phyloP scores from a whole-genome alignment of 768 basidiomycete genomes.

The Roridomyces roridus region DNA sequence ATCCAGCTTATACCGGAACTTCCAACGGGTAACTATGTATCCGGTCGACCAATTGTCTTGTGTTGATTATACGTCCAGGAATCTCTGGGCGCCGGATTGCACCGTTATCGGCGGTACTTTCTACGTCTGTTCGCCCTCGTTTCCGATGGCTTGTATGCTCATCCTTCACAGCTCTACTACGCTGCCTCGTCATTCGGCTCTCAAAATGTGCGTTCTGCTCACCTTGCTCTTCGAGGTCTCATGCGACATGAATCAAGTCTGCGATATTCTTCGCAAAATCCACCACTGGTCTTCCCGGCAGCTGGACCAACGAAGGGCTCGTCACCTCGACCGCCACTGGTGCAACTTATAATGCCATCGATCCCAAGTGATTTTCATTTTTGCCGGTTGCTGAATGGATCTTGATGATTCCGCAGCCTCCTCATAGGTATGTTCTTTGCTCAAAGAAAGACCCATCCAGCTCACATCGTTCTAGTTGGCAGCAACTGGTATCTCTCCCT shows the following conservation, averaged over 20 bases:
- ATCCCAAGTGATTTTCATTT: too few relatives aligned
- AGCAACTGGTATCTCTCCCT: slow-evolving; percentile 55
- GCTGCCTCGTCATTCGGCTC: slow-evolving; percentile 40
- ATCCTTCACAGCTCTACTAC: slow-evolving; percentile 36
- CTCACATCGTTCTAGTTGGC: slow-evolving; percentile 33
- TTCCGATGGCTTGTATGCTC: not conserved
- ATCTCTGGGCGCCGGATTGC: slow-evolving; percentile 43
- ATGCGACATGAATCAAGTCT: slow-evolving; percentile 20
- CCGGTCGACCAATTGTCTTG: not conserved
- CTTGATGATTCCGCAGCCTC: slow-evolving; percentile 27
- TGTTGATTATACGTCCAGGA: slow-evolving; percentile 16
- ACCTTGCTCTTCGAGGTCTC: not conserved
- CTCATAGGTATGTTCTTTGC: slow-evolving; percentile 32
- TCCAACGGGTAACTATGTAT: slow-evolving; percentile 31
- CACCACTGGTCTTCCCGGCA: slow-evolving; percentile 34
- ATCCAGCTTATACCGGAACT: slow-evolving; percentile 32
- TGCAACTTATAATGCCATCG: slow-evolving; percentile 33
- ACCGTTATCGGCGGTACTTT: slow-evolving; percentile 19
- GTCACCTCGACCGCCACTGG: slow-evolving; percentile 32
- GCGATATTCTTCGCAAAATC: slow-evolving; percentile 42
- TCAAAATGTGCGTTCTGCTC: slow-evolving; percentile 29
- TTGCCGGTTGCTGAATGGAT: too few relatives aligned
- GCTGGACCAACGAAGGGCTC: slow-evolving; percentile 36
- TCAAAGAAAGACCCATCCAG: not conserved
- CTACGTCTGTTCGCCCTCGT: not conserved